Conservation (phyloP, 2,329 filamentous ascomycete species). For the Talaromyces islandicus region DNA sequence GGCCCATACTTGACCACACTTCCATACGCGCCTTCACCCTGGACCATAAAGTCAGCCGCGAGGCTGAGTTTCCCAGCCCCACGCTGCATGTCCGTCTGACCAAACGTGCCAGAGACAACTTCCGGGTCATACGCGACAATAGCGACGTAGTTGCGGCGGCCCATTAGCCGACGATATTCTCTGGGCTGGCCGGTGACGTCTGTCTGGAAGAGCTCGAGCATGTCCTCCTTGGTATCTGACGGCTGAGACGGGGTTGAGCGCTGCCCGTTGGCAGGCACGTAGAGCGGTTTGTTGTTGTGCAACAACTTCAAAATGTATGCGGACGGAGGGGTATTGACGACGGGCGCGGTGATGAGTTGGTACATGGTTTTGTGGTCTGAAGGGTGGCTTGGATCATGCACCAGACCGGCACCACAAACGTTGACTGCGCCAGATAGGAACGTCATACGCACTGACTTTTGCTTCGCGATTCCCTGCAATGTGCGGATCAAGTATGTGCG, state of each 20-base stretch:
- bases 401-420: constrained; percentile 81
- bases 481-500: constrained; percentile 94
- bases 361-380: constrained; percentile 99
- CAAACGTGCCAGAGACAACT: constrained; percentile 49
- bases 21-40: constrained; percentile 76
- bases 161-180: constrained; percentile 90
- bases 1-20: constrained; percentile 92
- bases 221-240: constrained; percentile 95
- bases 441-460: constrained; percentile 93
- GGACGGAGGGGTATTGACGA: constrained; percentile 82
- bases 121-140: constrained; percentile 94
- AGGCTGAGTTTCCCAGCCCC: constrained; percentile 62
- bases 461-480: constrained; percentile 87
- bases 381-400: constrained; percentile 88
- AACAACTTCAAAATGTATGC: constrained; percentile 87
- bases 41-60: constrained; percentile 94
- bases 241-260: constrained; percentile 58
- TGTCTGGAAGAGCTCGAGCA: constrained; percentile 99
- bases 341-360: constrained; percentile 86
- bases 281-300: constrained; percentile 90
- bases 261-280: constrained; percentile 84
- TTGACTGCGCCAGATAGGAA: constrained; percentile 91
- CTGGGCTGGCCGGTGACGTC: constrained; percentile 79
- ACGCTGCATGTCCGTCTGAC: constrained; percentile 23
- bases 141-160: constrained; percentile 82